Base-by-base conservation (phyloP, 495 filamentous ascomycete genomes). In the Mycothermus thermophilus region DNA sequence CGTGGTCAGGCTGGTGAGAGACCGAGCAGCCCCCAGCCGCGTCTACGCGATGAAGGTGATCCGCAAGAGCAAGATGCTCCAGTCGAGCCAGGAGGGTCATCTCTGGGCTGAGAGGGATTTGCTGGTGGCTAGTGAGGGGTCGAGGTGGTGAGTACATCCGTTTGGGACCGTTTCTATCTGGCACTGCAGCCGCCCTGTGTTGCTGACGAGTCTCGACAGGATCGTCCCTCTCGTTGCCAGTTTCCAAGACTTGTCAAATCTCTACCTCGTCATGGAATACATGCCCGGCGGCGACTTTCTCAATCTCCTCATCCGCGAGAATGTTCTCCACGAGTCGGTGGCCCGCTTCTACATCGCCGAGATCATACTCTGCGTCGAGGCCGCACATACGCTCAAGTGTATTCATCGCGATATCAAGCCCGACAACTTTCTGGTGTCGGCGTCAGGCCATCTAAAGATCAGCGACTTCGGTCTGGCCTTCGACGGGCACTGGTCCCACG, bases 31-130 rank as follows among this genome's bases (percentile, higher is more conserved):
- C 20, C 60, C 53, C 30, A 71, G 69, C 27, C 66, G 74, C 30
- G 75, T 93, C 2, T 94, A 79, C 53, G 88, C 88, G 6, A 93
- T 96, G 86, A 96, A 96, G 54, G 81, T 90, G 12, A 94, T 96
- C 38, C 79, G 79, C 23, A 96, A 96, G 56, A 78, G 79, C 2
- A 76, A 80, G 12, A 94, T 93, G 84, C 67, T 96, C 12, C 74
- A 75, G 2, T 84, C 82, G 34, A 77, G 79, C 44, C 88, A 96
- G 57, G 88, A 96, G 60, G 86, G 81, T 8, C 88, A 96, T 54
- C 59, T 96, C 13, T 74, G 84, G 32, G 88, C 86, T 0, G 88
- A 96, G 52, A 69, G 87, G 40, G 88, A 96, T 47, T 92, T 93
- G 41, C 64, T 96, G 2, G 83, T 93, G 26, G 75, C 79, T 9